A percentile compares a stretch with the other conserved stretches of the same genome.
Conservation (phyloP, 148 eudicot genomes). For the Tetragonia tetragonoides region DNA sequence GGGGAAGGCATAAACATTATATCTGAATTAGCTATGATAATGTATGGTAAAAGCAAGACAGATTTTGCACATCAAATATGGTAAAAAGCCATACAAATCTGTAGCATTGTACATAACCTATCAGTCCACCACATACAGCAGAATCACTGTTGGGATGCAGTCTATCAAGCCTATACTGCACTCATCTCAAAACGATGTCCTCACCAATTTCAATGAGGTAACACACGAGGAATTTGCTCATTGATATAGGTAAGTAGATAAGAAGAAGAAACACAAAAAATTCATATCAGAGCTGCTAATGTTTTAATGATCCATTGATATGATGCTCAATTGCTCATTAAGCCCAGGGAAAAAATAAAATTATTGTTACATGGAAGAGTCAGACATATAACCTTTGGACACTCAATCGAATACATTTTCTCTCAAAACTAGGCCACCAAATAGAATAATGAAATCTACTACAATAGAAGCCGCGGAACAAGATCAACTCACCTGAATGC, state of each 20-base stretch:
- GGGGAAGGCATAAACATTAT: background rate
- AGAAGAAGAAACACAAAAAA: background rate
- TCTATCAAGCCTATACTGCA: background rate
- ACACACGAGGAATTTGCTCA: background rate
- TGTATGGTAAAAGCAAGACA: background rate
- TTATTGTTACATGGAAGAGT: background rate
- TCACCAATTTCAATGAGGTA: background rate
- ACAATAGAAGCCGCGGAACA: constrained; percentile 8
- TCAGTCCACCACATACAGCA: constrained; percentile 1
- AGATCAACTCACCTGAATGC: constrained; percentile 34
- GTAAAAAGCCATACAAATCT: background rate
- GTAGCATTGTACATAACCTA: constrained; percentile 5
- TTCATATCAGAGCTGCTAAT: background rate
- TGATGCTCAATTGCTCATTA: constrained; percentile 11
- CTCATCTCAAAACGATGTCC: background rate
- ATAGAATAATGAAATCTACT: constrained; percentile 7
- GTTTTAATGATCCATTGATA: background rate
- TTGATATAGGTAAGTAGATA: background rate
- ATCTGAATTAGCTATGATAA: background rate
- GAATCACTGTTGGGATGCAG: background rate
- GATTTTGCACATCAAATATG: background rate
- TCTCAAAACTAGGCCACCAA: background rate
- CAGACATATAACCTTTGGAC: background rate
- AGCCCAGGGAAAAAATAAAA: background rate
- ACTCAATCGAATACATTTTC: background rate